Percentiles rank a stretch among this genome's conserved stretches.
Conservation (phyloP, 2,329 filamentous ascomycete species). For the Ploettnerulaceae sp. region DNA sequence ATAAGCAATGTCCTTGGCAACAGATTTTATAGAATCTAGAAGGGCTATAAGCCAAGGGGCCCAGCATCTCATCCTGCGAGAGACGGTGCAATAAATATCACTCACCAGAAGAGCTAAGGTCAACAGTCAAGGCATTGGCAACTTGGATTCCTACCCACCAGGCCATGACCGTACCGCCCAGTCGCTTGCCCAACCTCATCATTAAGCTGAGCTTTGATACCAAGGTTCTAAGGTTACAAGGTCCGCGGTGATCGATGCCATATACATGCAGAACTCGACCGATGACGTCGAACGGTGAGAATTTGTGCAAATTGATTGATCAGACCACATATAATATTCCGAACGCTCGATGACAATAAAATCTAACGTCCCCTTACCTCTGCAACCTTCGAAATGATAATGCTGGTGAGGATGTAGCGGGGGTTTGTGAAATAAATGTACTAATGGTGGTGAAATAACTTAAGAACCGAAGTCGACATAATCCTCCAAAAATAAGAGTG, state of each 20-base stretch:
- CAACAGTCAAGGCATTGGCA: conserved; percentile 22
- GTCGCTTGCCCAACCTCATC: conserved; percentile 15
- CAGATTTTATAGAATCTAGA: conserved; percentile 32
- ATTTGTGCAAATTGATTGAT: background rate
- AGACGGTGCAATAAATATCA: no score
- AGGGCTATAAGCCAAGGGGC: background rate
- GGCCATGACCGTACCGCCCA: conserved; percentile 10
- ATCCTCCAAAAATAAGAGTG: no score
- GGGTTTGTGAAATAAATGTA: background rate
- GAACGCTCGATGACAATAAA: background rate
- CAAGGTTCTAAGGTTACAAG: background rate
- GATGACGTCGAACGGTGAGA: background rate
- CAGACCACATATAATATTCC: no score
- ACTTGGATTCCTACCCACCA: conserved; percentile 15
- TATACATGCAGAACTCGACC: background rate
- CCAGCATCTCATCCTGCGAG: no score
- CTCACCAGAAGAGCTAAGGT: conserved; percentile 27
- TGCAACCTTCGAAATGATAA: background rate
- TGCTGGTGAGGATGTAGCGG: conserved; percentile 1
- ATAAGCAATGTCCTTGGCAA: conserved; percentile 36
- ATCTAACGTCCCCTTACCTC: background rate
- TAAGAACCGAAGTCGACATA: conserved; percentile 7
- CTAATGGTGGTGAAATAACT: no score
- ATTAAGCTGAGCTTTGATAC: background rate
- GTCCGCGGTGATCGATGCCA: no score